Conservation (phyloP, 2,329 filamentous ascomycete genomes). For the Harringtonia lauricola region DNA sequence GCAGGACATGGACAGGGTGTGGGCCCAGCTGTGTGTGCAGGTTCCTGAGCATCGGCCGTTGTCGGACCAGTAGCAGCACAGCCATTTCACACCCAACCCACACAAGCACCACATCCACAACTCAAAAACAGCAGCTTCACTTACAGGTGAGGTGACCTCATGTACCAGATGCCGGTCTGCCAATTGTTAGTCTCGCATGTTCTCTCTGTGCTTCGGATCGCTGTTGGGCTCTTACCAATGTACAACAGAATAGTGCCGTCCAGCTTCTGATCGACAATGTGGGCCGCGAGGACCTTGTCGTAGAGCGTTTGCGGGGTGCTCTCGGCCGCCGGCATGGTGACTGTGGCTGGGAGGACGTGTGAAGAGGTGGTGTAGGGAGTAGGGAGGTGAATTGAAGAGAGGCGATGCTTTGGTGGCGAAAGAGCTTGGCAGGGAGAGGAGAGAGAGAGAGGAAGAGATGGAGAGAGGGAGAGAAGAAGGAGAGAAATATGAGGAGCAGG, state of each 20-base stretch:
- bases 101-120: not conserved
- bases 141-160: slow-evolving; percentile 91
- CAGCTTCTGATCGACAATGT: slow-evolving; percentile 89
- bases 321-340: slow-evolving; percentile 63
- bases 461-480: not conserved
- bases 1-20: not conserved
- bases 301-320: slow-evolving; percentile 75
- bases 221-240: slow-evolving; percentile 77
- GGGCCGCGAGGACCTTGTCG: slow-evolving; percentile 92
- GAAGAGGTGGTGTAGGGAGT: no score
- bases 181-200: slow-evolving; percentile 1
- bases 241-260: slow-evolving; percentile 90
- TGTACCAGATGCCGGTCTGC: slow-evolving; percentile 90
- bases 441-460: not conserved
- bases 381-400: no score
- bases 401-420: no score
- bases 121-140: slow-evolving; percentile 15
- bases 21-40: no score
- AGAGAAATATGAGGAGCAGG: no score
- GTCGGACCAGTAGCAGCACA: no score
- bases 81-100: not conserved
- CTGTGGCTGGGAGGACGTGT: not conserved
- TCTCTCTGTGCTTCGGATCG: no score
- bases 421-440: no score
- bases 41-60: slow-evolving; percentile 1